phyloP scores from a whole-genome alignment of 2,329 filamentous ascomycete genomes.

The Alternaria sp. region DNA sequence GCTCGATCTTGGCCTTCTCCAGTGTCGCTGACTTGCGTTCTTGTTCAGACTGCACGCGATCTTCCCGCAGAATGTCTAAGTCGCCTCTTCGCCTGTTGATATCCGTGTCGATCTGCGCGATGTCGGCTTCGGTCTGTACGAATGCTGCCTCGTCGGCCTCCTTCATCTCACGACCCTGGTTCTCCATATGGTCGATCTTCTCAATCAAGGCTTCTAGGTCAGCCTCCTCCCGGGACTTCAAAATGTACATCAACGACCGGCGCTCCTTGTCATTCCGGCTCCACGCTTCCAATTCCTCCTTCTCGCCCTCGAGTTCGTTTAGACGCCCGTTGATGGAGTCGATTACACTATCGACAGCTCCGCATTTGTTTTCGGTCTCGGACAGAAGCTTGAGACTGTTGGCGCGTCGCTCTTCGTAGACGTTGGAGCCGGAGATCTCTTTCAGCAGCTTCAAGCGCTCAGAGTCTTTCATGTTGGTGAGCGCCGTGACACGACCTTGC shows the following conservation, averaged over 20 bases:
- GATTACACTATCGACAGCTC: slow-evolving; percentile 92
- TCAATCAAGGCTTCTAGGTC: slow-evolving; percentile 79
- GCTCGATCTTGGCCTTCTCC: slow-evolving; percentile 80
- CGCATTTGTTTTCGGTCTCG: slow-evolving; percentile 92
- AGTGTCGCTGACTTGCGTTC: slow-evolving; percentile 85
- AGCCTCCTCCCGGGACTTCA: slow-evolving; percentile 87
- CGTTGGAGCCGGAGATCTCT: slow-evolving; percentile 96
- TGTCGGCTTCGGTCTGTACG: slow-evolving; percentile 77
- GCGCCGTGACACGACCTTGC: slow-evolving; percentile 90
- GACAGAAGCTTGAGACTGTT: slow-evolving; percentile 97
- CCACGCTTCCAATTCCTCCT: slow-evolving; percentile 90
- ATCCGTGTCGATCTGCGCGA: slow-evolving; percentile 76
- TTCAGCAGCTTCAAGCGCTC: slow-evolving; percentile 90
- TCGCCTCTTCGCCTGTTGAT: slow-evolving; percentile 82
- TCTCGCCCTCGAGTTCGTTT: slow-evolving; percentile 91
- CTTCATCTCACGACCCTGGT: slow-evolving; percentile 82
- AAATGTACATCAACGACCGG: slow-evolving; percentile 90
- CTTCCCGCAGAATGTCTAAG: slow-evolving; percentile 82
- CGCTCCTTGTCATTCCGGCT: slow-evolving; percentile 95
- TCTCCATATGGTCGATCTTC: slow-evolving; percentile 79
- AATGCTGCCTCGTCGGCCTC: slow-evolving; percentile 81
- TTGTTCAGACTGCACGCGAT: slow-evolving; percentile 85
- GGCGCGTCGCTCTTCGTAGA: slow-evolving; percentile 89
- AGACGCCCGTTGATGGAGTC: slow-evolving; percentile 91
- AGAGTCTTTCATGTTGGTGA: slow-evolving; percentile 98